Base-by-base conservation (phyloP, 352 stramenopile species). In the Globisporangium ultimum region DNA sequence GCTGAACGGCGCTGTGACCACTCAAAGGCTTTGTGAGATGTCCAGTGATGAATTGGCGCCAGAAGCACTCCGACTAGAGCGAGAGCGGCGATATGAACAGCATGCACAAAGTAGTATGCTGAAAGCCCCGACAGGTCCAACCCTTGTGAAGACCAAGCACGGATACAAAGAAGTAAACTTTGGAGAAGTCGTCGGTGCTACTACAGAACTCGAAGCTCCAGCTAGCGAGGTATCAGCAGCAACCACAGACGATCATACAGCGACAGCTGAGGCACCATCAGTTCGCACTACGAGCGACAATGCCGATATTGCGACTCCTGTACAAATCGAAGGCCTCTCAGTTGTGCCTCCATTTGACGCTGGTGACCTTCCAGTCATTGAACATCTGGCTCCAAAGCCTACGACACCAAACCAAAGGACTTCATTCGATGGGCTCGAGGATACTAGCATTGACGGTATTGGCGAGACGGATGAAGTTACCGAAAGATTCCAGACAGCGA, bases 121-220 rank as follows among this genome's bases (percentile, higher is more conserved):
- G n/a, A 68, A 66, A 13, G 60, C 60, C 6, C 72, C 74, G 0
- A 75, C 51, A 0, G 74, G 72, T 3, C 53, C 51, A 4, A 49
- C 55, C 0, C 51, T 83, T 1, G 58, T 78, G 32, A 87, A 87
- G 55, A 84, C 74, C 3, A 87, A 83, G 57, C 58, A 84, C 43
- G 77, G 77, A 0, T 74, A 73, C 62, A 78, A 80, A 38, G 77
- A 87, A 61, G 67, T 87, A 2, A 60, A 67, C 20, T 56, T 78
- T 24, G 58, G 49, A 18, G 60, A 59, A 12, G 38, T 46, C 9
- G 21, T 22, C 9, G 42, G 41, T 8, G 56, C 59, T 2, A 15
- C 54, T 8, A 15, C 54, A 5, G 67, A 72, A 28, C 21, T 43
- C 3, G 61, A 68, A 5, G 11, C 22, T 20, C 60, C 43, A 12